Conservation (phyloP, 495 filamentous ascomycete genomes). For the Oidiodendron maius region DNA sequence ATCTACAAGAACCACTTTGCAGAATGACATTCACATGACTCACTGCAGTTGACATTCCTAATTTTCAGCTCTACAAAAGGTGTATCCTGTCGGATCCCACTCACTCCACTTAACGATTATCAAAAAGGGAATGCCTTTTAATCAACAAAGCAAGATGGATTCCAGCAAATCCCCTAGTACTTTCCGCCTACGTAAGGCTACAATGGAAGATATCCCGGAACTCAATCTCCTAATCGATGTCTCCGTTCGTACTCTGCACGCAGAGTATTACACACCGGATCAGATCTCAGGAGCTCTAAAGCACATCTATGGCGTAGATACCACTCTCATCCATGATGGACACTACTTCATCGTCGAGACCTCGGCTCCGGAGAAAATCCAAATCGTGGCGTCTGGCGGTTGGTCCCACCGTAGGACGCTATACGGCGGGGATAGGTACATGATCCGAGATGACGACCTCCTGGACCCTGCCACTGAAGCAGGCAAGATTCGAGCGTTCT, state of each 20-base stretch:
- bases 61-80: no score
- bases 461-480: conserved; percentile 5
- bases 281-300: conserved; percentile 3
- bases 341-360: conserved; percentile 5
- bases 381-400: conserved; percentile 9
- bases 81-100: no score
- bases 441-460: conserved; percentile 1
- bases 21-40: no score
- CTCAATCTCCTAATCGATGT: conserved; percentile 3
- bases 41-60: no score
- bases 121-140: no score
- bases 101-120: no score
- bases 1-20: no score
- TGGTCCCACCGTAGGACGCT: conserved; percentile 9
- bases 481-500: conserved; percentile 12
- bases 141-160: no score
- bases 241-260: conserved; percentile 10
- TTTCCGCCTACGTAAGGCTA: conserved; percentile 4
- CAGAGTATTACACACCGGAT: neutral
- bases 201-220: conserved; percentile 5
- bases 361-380: neutral
- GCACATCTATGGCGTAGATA: conserved; percentile 7
- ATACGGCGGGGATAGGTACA: conserved; percentile 7
- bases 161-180: no score
- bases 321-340: conserved; percentile 3